A percentile compares a stretch with the other conserved stretches of the same genome.
Evolutionary conservation across 352 stramenopile genomes (phyloP).

Genomic region (Phytopythium chamaehyphon): DNA sequence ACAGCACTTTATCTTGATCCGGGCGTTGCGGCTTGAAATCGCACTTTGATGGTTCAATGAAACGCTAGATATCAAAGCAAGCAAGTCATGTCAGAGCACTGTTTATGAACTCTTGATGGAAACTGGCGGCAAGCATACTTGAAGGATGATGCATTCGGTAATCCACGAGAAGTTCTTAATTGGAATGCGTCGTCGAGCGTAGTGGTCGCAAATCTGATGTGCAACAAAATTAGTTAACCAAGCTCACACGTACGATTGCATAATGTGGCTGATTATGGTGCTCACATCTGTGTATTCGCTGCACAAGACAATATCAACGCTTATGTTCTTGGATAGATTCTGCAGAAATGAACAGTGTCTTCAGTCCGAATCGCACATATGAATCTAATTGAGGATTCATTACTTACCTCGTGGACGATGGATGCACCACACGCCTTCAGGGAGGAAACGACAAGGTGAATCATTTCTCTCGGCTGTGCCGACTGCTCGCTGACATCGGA

Average conservation of each 20-base stretch:
- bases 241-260: background rate
- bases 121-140: constrained; percentile 30
- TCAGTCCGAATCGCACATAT: no score
- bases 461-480: constrained; percentile 32
- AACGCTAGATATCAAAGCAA: constrained; percentile 24
- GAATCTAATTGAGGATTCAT: background rate
- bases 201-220: constrained; percentile 48
- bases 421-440: constrained; percentile 58
- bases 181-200: constrained; percentile 29
- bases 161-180: constrained; percentile 78
- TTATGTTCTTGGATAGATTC: constrained; percentile 36
- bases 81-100: background rate
- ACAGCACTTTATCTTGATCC: constrained; percentile 28
- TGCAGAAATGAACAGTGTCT: constrained; percentile 9
- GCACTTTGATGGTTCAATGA: constrained; percentile 32
- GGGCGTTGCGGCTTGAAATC: constrained; percentile 40
- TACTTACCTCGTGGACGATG: constrained; percentile 50
- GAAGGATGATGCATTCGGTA: constrained; percentile 76
- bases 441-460: constrained; percentile 47
- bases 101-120: background rate
- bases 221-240: background rate
- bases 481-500: constrained; percentile 33
- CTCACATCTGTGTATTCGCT: constrained; percentile 69
- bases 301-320: constrained; percentile 62
- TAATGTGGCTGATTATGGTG: background rate